These are phyloP conservation scores for Lizonia empirigonia DNA, from an alignment of 2,329 filamentous ascomycete genomes.

Conservation along the genomic window DNA sequence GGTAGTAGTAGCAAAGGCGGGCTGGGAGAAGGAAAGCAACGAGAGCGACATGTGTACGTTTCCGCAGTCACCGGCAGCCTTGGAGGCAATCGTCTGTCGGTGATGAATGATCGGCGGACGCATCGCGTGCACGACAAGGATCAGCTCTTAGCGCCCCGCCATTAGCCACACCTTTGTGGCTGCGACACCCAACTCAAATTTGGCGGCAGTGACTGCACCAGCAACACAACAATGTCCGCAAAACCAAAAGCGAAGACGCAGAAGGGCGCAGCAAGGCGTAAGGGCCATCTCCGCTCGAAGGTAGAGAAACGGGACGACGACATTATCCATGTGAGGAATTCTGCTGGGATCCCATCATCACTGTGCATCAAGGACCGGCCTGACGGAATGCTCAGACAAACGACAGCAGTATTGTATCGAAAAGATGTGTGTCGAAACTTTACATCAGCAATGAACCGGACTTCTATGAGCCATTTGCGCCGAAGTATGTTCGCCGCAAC, in stretches of 20 bases:
- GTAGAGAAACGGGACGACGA: conserved; percentile 56
- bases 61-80: conserved; percentile 12
- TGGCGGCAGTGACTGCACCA: conserved; percentile 6
- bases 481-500: conserved; percentile 79
- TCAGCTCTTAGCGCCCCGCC: conserved; percentile 29
- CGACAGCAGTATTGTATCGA: conserved; percentile 89
- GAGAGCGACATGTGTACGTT: conserved; percentile 22
- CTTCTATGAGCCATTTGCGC: conserved; percentile 87
- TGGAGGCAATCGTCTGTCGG: conserved; percentile 12
- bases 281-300: conserved; percentile 25
- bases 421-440: conserved; percentile 86
- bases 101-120: conserved; percentile 16
- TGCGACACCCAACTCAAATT: conserved; percentile 20
- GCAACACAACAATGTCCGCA: conserved; percentile 17
- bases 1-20: conserved; percentile 9
- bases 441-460: conserved; percentile 80
- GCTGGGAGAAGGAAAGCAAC: conserved; percentile 3
- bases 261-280: conserved; percentile 17
- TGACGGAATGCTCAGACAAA: conserved; percentile 67
- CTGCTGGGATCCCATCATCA: background rate
- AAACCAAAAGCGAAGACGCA: conserved; percentile 19
- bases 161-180: conserved; percentile 24
- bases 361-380: conserved; percentile 11
- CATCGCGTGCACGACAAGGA: conserved; percentile 27
- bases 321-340: conserved; percentile 60